Conservation (phyloP, 163 green algal species). For the Scenedesmus sp. region DNA sequence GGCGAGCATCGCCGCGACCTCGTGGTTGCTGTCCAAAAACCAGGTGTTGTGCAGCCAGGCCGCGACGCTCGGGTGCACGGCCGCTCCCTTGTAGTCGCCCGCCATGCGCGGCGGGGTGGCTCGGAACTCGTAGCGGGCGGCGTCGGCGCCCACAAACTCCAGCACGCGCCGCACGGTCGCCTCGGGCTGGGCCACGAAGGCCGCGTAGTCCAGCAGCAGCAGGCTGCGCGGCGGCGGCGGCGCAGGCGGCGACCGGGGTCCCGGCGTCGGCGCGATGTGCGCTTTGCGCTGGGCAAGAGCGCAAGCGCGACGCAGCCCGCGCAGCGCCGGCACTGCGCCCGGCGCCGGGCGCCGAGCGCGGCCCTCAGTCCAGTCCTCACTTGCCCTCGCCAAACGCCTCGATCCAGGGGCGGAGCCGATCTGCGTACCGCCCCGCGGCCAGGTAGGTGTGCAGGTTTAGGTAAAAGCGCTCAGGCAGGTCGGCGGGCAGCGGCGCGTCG, state of each 20-base stretch:
- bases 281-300: too few species aligned
- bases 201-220: constrained; percentile 81
- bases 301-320: neutral
- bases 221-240: constrained; percentile 56
- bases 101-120: constrained; percentile 16
- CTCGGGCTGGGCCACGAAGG: constrained; percentile 71
- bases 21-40: constrained; percentile 41
- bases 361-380: constrained; percentile 49
- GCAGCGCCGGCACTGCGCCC: neutral
- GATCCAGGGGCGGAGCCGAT: constrained; percentile 74
- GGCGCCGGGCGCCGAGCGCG: neutral
- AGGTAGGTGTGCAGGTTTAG: constrained; percentile 55
- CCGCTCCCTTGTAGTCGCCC: constrained; percentile 30
- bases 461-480: constrained; percentile 66
- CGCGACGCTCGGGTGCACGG: neutral
- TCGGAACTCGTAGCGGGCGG: constrained; percentile 11
- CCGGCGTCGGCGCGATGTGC: too few species aligned
- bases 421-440: constrained; percentile 63
- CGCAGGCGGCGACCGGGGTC: neutral
- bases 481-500: constrained; percentile 56
- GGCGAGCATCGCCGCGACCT: constrained; percentile 3
- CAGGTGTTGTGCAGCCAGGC: constrained; percentile 7
- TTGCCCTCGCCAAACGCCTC: constrained; percentile 71
- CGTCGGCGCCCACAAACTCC: constrained; percentile 36
- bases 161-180: constrained; percentile 51